A percentile compares a stretch with the other conserved stretches of the same genome.
phyloP scores from a whole-genome alignment of 2,329 filamentous ascomycete genomes.

The Polytolypa hystricis region DNA sequence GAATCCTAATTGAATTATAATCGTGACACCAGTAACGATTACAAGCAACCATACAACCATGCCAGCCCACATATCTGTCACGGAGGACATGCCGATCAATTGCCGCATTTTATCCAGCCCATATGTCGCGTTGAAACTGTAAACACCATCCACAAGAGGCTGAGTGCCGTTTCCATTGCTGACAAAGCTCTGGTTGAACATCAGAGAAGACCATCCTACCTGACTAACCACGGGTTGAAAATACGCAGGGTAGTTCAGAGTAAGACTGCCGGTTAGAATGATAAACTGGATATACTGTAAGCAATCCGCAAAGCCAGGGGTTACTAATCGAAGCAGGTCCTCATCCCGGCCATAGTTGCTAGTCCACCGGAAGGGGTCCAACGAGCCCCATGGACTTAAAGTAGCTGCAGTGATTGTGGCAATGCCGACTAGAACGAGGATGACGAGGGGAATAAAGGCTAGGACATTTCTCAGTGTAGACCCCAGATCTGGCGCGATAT shows the following conservation, averaged over 20 bases:
- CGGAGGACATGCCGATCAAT: constrained; percentile 65
- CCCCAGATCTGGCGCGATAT: constrained; percentile 74
- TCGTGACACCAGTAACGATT: constrained; percentile 56
- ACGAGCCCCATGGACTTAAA: constrained; percentile 87
- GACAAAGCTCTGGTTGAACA: constrained; percentile 89
- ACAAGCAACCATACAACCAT: constrained; percentile 85
- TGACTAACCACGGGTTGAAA: constrained; percentile 87
- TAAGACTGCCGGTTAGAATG: constrained; percentile 74
- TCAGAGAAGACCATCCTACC: constrained; percentile 73
- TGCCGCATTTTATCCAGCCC: constrained; percentile 72
- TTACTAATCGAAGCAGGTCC: constrained; percentile 82
- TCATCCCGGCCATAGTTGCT: constrained; percentile 94
- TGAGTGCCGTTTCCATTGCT: constrained; percentile 54
- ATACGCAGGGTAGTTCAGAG: constrained; percentile 81
- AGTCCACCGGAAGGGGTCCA: constrained; percentile 88
- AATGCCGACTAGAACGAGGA: constrained; percentile 68
- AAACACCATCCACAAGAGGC: constrained; percentile 73
- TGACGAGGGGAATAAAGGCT: constrained; percentile 63
- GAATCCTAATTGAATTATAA: constrained; percentile 68
- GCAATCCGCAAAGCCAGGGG: constrained; percentile 92
- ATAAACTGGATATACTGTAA: constrained; percentile 95
- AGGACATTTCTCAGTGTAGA: constrained; percentile 55
- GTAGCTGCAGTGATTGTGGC: constrained; percentile 77
- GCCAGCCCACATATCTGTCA: constrained; percentile 79
- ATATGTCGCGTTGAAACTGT: constrained; percentile 64